These are phyloP conservation scores for Silene coronaria DNA, from an alignment of 179 eudicot species.

Conservation along the genomic window DNA sequence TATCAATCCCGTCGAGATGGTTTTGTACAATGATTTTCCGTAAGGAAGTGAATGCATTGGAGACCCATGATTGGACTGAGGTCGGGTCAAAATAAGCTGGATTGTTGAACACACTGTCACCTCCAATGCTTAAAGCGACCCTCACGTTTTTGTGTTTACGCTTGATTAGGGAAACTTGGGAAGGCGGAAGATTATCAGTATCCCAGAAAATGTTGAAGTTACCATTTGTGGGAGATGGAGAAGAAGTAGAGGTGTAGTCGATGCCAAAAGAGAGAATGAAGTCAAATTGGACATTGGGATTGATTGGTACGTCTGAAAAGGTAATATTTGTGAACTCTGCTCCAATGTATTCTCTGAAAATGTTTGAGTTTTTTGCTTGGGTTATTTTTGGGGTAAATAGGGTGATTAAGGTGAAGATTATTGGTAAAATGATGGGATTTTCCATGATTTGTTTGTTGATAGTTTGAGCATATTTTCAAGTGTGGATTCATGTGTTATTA, in stretches of 20 bases:
- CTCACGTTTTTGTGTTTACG: conserved; percentile 27
- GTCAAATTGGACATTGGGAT: conserved; percentile 40
- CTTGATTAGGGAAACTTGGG: conserved; percentile 32
- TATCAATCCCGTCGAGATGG: conserved; percentile 51
- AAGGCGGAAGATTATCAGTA: conserved; percentile 32
- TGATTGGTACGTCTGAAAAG: conserved; percentile 44
- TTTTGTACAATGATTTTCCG: conserved; percentile 28
- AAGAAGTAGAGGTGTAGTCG: conserved; percentile 36
- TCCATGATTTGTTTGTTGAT: not conserved
- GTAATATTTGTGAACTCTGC: conserved; percentile 35
- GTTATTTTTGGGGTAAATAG: not conserved
- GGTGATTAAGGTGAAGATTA: conserved; percentile 15
- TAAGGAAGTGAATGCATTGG: conserved; percentile 47
- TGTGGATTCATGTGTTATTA: not conserved
- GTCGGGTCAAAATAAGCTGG: conserved; percentile 37
- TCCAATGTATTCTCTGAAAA: conserved; percentile 54
- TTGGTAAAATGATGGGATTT: not conserved
- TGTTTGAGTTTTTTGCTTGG: conserved; percentile 30
- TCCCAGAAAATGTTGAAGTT: conserved; percentile 52
- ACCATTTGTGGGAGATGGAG: conserved; percentile 50
- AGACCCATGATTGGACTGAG: conserved; percentile 50
- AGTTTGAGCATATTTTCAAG: not conserved
- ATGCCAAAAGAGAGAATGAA: conserved; percentile 51
- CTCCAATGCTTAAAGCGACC: conserved; percentile 17
- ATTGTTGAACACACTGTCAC: conserved; percentile 12